phyloP scores from a whole-genome alignment of 1,284 basidiomycete species.

The Thecaphora thlaspeos region DNA sequence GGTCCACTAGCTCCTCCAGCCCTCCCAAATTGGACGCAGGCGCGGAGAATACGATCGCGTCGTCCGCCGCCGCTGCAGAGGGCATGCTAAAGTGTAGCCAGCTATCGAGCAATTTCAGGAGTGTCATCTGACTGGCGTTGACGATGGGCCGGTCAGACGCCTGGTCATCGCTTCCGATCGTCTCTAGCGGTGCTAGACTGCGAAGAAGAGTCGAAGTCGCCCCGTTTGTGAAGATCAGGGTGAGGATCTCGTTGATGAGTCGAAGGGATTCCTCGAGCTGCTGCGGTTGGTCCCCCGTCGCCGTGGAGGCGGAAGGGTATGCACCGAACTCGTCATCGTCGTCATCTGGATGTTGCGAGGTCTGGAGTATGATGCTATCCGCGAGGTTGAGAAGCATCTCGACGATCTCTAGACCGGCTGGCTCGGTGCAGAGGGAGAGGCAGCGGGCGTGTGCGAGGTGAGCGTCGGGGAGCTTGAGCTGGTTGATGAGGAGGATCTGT shows the following conservation, averaged over 20 bases:
- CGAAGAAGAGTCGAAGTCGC: constrained; percentile 13
- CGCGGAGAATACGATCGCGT: background rate
- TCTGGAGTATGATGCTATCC: constrained; percentile 28
- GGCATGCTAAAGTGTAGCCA: constrained; percentile 19
- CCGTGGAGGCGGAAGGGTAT: no score
- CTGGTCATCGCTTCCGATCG: background rate
- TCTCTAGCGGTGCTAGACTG: constrained; percentile 14
- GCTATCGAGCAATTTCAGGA: constrained; percentile 38
- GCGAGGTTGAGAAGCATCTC: constrained; percentile 16
- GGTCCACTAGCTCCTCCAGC: constrained; percentile 10
- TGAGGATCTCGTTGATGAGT: constrained; percentile 33
- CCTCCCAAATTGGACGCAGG: no score
- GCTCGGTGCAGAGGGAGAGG: constrained; percentile 10
- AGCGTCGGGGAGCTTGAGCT: constrained; percentile 3
- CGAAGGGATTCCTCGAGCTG: constrained; percentile 27
- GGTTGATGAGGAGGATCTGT: constrained; percentile 30
- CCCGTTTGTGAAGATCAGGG: constrained; percentile 20
- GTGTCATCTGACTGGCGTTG: constrained; percentile 25
- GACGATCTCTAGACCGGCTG: constrained; percentile 10
- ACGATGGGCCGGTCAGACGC: constrained; percentile 13
- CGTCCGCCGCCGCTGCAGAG: background rate
- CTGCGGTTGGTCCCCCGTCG: constrained; percentile 1
- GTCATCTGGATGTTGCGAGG: background rate
- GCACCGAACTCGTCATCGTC: constrained; percentile 11
- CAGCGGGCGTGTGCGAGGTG: constrained; percentile 4